Percentiles rank a stretch among this genome's conserved stretches.
These are phyloP conservation scores for Colletotrichum limetticola DNA, from an alignment of 2,329 filamentous ascomycete genomes.

Conservation along the genomic window DNA sequence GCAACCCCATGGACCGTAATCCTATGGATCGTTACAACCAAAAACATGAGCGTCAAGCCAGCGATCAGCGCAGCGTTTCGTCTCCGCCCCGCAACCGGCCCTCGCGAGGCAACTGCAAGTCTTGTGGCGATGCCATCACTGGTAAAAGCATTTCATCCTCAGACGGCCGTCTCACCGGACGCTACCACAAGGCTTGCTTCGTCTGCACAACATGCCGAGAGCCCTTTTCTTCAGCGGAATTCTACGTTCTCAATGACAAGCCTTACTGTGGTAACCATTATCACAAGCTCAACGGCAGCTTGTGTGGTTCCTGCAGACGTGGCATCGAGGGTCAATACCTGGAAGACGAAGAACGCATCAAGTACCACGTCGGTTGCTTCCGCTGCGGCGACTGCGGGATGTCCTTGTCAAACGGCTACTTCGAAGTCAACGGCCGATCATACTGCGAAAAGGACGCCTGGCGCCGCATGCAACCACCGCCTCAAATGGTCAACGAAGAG, in stretches of 20 bases:
- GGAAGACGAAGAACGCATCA: constrained; percentile 80
- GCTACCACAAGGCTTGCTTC: constrained; percentile 96
- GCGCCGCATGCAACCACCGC: constrained; percentile 58
- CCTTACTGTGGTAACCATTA: constrained; percentile 95
- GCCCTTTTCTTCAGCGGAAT: constrained; percentile 87
- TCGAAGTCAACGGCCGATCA: constrained; percentile 82
- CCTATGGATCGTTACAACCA: constrained; percentile 24
- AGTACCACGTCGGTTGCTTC: constrained; percentile 91
- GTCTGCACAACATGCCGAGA: constrained; percentile 85
- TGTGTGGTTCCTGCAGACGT: constrained; percentile 81
- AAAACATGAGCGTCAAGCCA: constrained; percentile 21
- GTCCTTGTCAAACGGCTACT: constrained; percentile 86
- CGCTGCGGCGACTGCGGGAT: constrained; percentile 82
- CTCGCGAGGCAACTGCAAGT: constrained; percentile 82
- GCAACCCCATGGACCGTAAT: constrained; percentile 29
- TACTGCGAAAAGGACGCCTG: constrained; percentile 92
- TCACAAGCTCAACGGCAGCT: constrained; percentile 87
- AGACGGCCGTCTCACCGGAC: constrained; percentile 89
- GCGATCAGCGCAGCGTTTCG: constrained; percentile 36
- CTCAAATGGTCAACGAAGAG: constrained; percentile 37
- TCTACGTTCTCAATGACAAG: constrained; percentile 88
- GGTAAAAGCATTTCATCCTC: constrained; percentile 95
- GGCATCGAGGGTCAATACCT: constrained; percentile 96
- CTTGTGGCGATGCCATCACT: constrained; percentile 80
- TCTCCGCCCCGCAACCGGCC: constrained; percentile 42